Evolutionary conservation across 176 grass and related monocot species (phyloP), one percentile per base, ranked within the genome.

Genomic region (Oryza rufipogon): DNA sequence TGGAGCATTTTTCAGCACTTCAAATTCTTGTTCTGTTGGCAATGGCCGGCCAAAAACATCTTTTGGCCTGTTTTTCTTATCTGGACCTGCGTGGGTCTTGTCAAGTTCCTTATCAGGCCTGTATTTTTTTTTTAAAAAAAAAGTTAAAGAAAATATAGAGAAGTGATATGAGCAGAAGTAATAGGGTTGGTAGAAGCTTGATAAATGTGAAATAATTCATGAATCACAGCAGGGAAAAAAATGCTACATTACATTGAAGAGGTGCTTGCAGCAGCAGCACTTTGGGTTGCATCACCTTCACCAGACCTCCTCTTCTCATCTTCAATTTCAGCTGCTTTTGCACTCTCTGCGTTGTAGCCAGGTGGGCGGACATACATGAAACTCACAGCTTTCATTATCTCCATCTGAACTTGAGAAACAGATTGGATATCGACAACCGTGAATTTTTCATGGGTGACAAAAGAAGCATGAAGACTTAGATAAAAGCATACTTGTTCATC

Each of bases 361-460:
- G 96, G 96, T 74, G 96, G 96, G 5, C 91, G 86, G 10, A 99
- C 90, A 4, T 99, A 99, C 93, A 99, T 99, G 79, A 99, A 99
- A 87, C 96, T 99, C 68, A 99, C 91, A 63, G 93, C 89, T 92
- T 99, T 95, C 93, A 99, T 96, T 87, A 92, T 80, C 86, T 99
- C 96, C 83, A 96, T 78, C 91, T 96, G 85, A 75, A 90, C 72
- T 85, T 80, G 73, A 14, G 74, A 91, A 69, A 77, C 12, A 75
- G 83, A 88, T 38, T 54, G 33, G 20, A 80, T 17, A 78, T 71
- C 38, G 7, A 48, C 81, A 26, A 63, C 11, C 11, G 69, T 4
- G 5, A 13, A 36, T 60, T 73, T n/a, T 78, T 77, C 56, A 80
- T 26, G 74, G 68, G 44, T 56, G 26, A 70, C 10, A 67, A 81